A percentile compares a stretch with the other conserved stretches of the same genome.
These are phyloP conservation scores for Corylus avellana DNA, from an alignment of 306 rosid species.

Conservation along the genomic window DNA sequence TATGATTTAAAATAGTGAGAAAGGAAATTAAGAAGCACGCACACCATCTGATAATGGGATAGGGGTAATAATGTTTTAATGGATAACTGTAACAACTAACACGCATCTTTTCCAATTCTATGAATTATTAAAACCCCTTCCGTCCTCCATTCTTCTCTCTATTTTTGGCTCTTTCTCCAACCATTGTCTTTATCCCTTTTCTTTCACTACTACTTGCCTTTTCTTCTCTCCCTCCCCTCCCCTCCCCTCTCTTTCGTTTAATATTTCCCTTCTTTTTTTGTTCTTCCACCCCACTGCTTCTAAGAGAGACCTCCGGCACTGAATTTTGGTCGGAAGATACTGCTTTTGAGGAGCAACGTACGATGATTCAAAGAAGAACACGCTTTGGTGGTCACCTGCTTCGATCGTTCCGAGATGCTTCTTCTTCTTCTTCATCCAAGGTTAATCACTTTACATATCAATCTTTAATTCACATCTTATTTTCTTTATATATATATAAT, in stretches of 20 bases:
- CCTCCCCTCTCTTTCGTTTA: not conserved
- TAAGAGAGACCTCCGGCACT: too few species aligned
- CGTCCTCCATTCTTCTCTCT: not conserved
- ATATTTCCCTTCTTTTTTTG: not conserved
- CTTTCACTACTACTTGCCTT: not conserved
- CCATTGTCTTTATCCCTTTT: not conserved
- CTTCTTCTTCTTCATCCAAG: not conserved
- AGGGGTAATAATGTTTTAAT: too few species aligned
- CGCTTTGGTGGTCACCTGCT: conserved; percentile 9
- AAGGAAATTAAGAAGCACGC: too few species aligned
- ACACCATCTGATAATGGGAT: too few species aligned
- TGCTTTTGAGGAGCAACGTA: not conserved
- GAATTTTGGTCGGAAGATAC: too few species aligned
- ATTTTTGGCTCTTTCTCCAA: not conserved
- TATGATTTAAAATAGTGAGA: too few species aligned
- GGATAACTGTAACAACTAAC: too few species aligned
- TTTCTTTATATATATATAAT: not conserved
- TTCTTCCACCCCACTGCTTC: too few species aligned
- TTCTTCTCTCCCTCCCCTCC: not conserved
- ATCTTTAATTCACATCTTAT: not conserved
- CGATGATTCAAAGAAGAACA: conserved; percentile 41
- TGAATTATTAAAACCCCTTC: not conserved
- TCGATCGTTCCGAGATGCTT: conserved; percentile 7
- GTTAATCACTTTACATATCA: not conserved
- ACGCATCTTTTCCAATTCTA: not conserved